Conservation (phyloP, 2,329 filamentous ascomycete species). For the Myriosclerotinia duriaeana region DNA sequence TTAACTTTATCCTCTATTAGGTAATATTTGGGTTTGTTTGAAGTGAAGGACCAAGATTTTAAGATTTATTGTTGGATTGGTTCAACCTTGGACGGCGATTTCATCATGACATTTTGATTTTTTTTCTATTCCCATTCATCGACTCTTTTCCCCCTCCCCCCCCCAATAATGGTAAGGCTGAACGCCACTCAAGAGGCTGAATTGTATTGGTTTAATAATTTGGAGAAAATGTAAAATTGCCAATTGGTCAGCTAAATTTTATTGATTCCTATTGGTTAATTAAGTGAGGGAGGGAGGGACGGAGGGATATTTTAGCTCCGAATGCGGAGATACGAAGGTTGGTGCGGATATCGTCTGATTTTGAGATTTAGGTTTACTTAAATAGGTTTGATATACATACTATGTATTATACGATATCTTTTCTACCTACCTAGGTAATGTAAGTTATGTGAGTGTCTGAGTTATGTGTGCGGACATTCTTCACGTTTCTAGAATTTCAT, state of each 20-base stretch:
- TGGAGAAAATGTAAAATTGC: neutral
- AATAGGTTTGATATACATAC: too few species aligned
- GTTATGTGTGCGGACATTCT: neutral
- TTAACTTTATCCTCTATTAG: neutral
- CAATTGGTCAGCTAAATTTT: neutral
- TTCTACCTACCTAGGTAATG: neutral
- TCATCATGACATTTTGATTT: too few species aligned
- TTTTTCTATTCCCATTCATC: too few species aligned
- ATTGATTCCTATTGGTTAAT: neutral
- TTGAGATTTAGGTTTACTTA: neutral
- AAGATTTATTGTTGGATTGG: too few species aligned
- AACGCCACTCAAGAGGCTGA: neutral
- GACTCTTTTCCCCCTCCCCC: too few species aligned
- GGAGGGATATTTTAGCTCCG: neutral
- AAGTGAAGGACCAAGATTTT: too few species aligned
- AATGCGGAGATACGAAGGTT: neutral
- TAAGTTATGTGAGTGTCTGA: neutral
- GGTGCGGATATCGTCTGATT: neutral
- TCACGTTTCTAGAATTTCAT: neutral
- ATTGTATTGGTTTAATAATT: neutral
- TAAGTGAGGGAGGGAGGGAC: too few species aligned
- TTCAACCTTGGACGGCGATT: too few species aligned
- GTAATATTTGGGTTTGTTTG: too few species aligned
- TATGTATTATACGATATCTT: neutral
- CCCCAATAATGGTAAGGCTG: neutral